Evolutionary conservation across 148 eudicot genomes (phyloP).

Genomic region (Linanthus parryae): DNA sequence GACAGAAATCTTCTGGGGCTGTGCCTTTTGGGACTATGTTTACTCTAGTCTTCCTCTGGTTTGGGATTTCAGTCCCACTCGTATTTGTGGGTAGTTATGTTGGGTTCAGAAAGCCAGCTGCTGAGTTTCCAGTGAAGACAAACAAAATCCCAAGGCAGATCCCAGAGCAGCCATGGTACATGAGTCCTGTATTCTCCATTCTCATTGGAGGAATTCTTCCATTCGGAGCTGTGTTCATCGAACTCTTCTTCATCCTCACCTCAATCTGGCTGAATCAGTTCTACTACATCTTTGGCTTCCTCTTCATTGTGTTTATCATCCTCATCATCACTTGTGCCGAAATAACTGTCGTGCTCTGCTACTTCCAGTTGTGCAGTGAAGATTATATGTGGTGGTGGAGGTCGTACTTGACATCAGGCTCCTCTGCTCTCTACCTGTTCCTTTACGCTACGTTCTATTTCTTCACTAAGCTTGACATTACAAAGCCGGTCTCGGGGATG

Average conservation of each 20-base stretch:
- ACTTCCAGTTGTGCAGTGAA: conserved; percentile 41
- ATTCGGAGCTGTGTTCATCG: conserved; percentile 26
- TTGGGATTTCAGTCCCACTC: conserved; percentile 34
- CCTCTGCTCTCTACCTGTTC: conserved; percentile 38
- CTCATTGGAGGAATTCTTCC: conserved; percentile 35
- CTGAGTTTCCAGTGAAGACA: conserved; percentile 28
- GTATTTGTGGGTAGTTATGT: conserved; percentile 33
- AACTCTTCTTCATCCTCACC: conserved; percentile 24
- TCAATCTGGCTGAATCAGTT: conserved; percentile 42
- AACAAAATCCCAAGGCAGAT: conserved; percentile 35
- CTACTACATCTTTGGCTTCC: conserved; percentile 34
- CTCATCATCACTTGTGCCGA: conserved; percentile 34
- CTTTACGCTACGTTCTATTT: conserved; percentile 37
- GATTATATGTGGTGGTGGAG: conserved; percentile 53
- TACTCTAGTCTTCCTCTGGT: conserved; percentile 29
- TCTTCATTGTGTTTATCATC: conserved; percentile 23
- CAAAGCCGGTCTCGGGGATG: conserved; percentile 35
- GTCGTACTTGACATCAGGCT: conserved; percentile 34
- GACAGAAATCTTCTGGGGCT: conserved; percentile 31
- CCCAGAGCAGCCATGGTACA: conserved; percentile 35
- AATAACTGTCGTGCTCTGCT: conserved; percentile 32
- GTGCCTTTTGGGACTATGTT: conserved; percentile 31
- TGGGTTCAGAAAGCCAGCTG: conserved; percentile 24
- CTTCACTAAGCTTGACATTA: conserved; percentile 28
- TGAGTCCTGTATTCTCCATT: conserved; percentile 23